These are phyloP conservation scores for Paecilomyces variotii DNA, from an alignment of 2,329 filamentous ascomycete genomes.

Conservation along the genomic window DNA sequence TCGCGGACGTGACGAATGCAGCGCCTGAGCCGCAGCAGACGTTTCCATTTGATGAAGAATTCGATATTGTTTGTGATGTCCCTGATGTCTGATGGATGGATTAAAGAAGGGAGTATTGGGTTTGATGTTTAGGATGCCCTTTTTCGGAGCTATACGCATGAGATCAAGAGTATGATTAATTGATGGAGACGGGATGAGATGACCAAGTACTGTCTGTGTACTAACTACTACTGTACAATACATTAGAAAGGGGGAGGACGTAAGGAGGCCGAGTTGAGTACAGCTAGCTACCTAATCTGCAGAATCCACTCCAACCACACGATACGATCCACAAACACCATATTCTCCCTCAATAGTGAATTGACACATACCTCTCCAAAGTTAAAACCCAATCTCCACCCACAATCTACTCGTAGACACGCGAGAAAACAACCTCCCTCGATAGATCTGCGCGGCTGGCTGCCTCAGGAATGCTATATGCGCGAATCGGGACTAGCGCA, in stretches of 20 bases:
- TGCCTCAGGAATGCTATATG: conserved; percentile 17
- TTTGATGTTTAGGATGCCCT: background rate
- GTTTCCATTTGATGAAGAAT: conserved; percentile 13
- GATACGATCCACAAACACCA: background rate
- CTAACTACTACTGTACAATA: no score
- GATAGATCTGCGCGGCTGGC: background rate
- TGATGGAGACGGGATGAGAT: no score
- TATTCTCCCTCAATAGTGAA: background rate
- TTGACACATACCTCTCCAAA: background rate
- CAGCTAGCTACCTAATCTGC: background rate
- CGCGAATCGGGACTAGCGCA: conserved; percentile 8
- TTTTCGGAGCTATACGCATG: no score
- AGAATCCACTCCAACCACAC: background rate
- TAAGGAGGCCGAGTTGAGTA: no score
- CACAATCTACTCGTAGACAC: background rate
- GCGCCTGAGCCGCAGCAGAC: background rate
- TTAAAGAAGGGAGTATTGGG: background rate
- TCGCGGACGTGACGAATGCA: background rate
- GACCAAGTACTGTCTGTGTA: no score
- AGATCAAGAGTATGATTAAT: no score
- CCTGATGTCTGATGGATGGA: background rate
- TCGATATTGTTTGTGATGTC: conserved; percentile 13
- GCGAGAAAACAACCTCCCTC: background rate
- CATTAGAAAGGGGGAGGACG: no score
- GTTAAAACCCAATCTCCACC: background rate